phyloP scores from a whole-genome alignment of 371 early-diverging fungal species.

The Mucor saturninus region DNA sequence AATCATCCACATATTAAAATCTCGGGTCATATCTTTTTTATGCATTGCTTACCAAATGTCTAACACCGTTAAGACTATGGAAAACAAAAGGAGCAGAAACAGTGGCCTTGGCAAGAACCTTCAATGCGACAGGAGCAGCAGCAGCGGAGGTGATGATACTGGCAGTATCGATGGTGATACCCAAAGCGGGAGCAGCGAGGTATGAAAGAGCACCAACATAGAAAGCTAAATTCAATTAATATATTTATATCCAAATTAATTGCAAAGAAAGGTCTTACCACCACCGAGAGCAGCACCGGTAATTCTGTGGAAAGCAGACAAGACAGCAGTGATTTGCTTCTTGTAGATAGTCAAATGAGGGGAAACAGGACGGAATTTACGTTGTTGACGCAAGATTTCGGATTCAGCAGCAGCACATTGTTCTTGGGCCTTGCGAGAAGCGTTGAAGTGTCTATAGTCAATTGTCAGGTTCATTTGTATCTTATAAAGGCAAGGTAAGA shows the following conservation, averaged over 20 bases:
- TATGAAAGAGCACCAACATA: slow-evolving; percentile 75
- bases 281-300: slow-evolving; percentile 82
- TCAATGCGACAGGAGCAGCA: slow-evolving; percentile 51
- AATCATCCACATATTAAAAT: background rate
- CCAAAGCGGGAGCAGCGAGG: slow-evolving; percentile 58
- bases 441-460: slow-evolving; percentile 46
- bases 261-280: slow-evolving; percentile 53
- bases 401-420: slow-evolving; percentile 58
- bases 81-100: slow-evolving; percentile 79
- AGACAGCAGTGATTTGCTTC: slow-evolving; percentile 85
- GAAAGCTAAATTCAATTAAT: slow-evolving; percentile 47
- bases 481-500: too few species aligned
- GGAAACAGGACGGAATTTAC: slow-evolving; percentile 79
- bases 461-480: background rate
- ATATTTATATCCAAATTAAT: background rate
- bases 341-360: slow-evolving; percentile 90
- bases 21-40: background rate
- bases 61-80: slow-evolving; percentile 88
- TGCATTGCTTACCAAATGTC: slow-evolving; percentile 72
- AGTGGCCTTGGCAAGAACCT: slow-evolving; percentile 48
- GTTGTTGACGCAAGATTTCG: slow-evolving; percentile 62
- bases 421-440: slow-evolving; percentile 33
- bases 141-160: slow-evolving; percentile 56
- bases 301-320: slow-evolving; percentile 80
- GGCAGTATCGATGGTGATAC: slow-evolving; percentile 67